These are phyloP conservation scores for Coniferiporia sulphurascens DNA, from an alignment of 1,284 basidiomycete species.

Conservation along the genomic window DNA sequence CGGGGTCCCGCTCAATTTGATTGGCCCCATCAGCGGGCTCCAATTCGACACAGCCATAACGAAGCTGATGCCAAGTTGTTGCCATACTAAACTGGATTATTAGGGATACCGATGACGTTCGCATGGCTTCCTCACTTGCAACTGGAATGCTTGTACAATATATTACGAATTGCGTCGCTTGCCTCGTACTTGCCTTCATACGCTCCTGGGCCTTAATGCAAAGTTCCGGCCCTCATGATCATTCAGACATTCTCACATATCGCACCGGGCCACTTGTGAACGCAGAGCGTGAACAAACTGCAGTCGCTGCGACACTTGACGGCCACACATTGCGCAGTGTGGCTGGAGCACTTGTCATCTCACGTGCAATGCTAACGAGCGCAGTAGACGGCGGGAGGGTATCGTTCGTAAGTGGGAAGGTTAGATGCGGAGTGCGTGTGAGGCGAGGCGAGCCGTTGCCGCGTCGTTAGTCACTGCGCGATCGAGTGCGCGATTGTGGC, in stretches of 20 bases:
- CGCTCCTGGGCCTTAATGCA: constrained; percentile 79
- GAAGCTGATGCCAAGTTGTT: too few species aligned
- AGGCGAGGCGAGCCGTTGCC: constrained; percentile 51
- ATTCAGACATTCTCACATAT: constrained; percentile 74
- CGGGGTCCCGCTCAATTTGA: too few species aligned
- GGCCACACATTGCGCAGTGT: constrained; percentile 33
- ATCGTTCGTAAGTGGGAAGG: constrained; percentile 42
- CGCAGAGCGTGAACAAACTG: constrained; percentile 63
- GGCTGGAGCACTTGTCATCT: constrained; percentile 52
- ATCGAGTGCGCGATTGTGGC: constrained; percentile 88
- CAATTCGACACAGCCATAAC: too few species aligned
- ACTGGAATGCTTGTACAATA: constrained; percentile 79
- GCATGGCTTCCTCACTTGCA: constrained; percentile 76
- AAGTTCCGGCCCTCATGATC: constrained; percentile 79
- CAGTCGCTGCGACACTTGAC: constrained; percentile 69
- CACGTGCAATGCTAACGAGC: constrained; percentile 53
- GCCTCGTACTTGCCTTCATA: constrained; percentile 77
- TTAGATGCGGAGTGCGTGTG: constrained; percentile 52
- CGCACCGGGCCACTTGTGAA: constrained; percentile 61
- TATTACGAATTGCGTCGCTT: constrained; percentile 73
- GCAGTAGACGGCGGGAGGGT: constrained; percentile 41
- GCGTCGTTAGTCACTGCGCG: constrained; percentile 84
- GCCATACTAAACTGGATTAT: background rate
- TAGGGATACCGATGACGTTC: constrained; percentile 94
- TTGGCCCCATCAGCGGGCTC: too few species aligned